Percentiles rank a stretch among this genome's conserved stretches.
These are phyloP conservation scores for Suillus subaureus DNA, from an alignment of 768 basidiomycete species.

Conservation along the genomic window DNA sequence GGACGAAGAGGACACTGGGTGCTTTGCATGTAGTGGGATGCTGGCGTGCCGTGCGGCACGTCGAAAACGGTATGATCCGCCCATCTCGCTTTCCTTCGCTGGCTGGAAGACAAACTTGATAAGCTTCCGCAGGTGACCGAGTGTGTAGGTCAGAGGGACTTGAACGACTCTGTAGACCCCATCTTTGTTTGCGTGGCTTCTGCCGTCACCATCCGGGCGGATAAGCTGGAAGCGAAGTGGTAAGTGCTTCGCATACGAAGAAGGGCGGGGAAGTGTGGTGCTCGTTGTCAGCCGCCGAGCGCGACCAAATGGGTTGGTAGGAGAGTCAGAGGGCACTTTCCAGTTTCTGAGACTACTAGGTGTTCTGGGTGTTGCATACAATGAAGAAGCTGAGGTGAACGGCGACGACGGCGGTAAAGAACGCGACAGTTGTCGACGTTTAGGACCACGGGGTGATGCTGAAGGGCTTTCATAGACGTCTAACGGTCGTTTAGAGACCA, in stretches of 20 bases:
- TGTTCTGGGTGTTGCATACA: constrained; percentile 37
- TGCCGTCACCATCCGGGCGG: constrained; percentile 31
- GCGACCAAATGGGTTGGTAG: constrained; percentile 70
- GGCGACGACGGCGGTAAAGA: constrained; percentile 32
- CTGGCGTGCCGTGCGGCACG: constrained; percentile 29
- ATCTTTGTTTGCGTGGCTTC: constrained; percentile 35
- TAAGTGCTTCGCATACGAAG: constrained; percentile 61
- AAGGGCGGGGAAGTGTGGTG: constrained; percentile 37
- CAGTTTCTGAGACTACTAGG: constrained; percentile 38
- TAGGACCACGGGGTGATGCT: constrained; percentile 33
- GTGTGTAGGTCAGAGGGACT: constrained; percentile 70
- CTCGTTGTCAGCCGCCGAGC: constrained; percentile 44
- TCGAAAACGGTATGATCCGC: constrained; percentile 20
- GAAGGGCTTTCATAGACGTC: constrained; percentile 27
- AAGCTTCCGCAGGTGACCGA: constrained; percentile 63
- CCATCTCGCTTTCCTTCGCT: constrained; percentile 27
- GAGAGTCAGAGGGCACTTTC: constrained; percentile 61
- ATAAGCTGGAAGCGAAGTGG: constrained; percentile 66
- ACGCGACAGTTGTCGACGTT: constrained; percentile 21
- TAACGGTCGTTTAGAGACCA: constrained; percentile 34
- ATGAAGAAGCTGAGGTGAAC: constrained; percentile 28
- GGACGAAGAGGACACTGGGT: constrained; percentile 1
- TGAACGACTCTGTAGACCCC: constrained; percentile 67
- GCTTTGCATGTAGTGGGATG: neutral
- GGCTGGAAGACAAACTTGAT: constrained; percentile 59